phyloP scores from a whole-genome alignment of 2,329 filamentous ascomycete species.

The Phaeosphaeriaceae sp. region DNA sequence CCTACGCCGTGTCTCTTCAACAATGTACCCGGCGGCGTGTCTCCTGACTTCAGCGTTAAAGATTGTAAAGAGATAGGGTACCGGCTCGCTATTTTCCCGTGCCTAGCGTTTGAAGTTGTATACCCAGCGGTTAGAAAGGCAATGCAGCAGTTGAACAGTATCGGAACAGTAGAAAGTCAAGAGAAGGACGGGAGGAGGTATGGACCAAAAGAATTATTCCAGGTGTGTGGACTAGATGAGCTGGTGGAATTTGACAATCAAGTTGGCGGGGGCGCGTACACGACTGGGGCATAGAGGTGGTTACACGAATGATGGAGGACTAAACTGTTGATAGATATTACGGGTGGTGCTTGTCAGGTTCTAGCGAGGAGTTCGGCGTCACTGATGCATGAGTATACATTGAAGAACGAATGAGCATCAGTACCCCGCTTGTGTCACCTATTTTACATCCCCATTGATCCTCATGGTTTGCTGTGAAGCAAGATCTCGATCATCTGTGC shows the following conservation, averaged over 20 bases:
- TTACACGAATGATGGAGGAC: no score
- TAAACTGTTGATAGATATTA: no score
- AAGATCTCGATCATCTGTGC: no score
- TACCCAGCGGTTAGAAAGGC: conserved; percentile 42
- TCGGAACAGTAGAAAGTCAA: conserved; percentile 37
- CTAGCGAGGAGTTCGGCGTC: no score
- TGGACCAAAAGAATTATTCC: conserved; percentile 58
- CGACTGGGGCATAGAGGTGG: neutral
- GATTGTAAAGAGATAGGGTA: conserved; percentile 65
- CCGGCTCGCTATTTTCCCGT: conserved; percentile 64
- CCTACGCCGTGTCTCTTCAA: conserved; percentile 63
- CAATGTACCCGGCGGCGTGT: conserved; percentile 63
- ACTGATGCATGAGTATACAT: no score
- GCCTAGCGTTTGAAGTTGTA: conserved; percentile 37
- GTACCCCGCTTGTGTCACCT: no score
- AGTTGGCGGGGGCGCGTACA: conserved; percentile 5
- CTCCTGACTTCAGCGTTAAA: conserved; percentile 59
- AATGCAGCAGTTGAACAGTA: conserved; percentile 34
- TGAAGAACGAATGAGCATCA: no score
- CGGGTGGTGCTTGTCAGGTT: no score
- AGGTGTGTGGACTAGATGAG: conserved; percentile 60
- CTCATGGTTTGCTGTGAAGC: no score
- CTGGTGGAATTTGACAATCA: conserved; percentile 56
- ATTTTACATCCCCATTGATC: no score
- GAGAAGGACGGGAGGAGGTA: conserved; percentile 53